Evolutionary conservation across 345 rosid genomes (phyloP).

Genomic region (Bruguiera sexangula): DNA sequence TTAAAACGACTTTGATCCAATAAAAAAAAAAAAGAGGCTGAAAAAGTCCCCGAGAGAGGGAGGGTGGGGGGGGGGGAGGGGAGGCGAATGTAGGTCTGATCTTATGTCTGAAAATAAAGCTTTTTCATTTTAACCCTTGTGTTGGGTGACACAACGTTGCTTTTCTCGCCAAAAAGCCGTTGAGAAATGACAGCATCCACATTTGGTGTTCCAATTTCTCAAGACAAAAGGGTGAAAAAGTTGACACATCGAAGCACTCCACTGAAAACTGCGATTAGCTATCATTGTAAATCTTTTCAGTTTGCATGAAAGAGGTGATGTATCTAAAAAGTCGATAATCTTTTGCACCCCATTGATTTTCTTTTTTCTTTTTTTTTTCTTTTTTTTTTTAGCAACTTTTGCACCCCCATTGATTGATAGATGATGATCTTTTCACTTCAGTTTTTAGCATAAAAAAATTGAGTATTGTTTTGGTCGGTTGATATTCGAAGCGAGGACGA

Average conservation of each 20-base stretch:
- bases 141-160: background rate
- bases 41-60: no score
- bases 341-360: slow-evolving; percentile 41
- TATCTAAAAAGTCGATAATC: slow-evolving; percentile 38
- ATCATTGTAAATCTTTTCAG: slow-evolving; percentile 6
- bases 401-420: slow-evolving; percentile 43
- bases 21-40: no score
- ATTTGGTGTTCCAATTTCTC: background rate
- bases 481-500: no score
- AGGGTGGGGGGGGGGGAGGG: no score
- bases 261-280: slow-evolving; percentile 7
- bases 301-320: slow-evolving; percentile 15
- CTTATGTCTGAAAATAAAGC: background rate
- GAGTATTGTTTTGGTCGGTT: no score
- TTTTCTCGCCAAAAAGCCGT: slow-evolving; percentile 28
- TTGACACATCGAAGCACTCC: slow-evolving; percentile 18
- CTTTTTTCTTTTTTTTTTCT: slow-evolving; percentile 13
- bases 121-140: background rate
- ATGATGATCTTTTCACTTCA: slow-evolving; percentile 46
- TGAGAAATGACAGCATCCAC: slow-evolving; percentile 9
- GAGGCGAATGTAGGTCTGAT: background rate
- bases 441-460: background rate
- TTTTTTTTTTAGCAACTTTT: slow-evolving; percentile 17
- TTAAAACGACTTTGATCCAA: no score
- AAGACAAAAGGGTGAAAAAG: slow-evolving; percentile 17